phyloP scores from a whole-genome alignment of 169 alveolate species.

The Cryptosporidium canis region DNA sequence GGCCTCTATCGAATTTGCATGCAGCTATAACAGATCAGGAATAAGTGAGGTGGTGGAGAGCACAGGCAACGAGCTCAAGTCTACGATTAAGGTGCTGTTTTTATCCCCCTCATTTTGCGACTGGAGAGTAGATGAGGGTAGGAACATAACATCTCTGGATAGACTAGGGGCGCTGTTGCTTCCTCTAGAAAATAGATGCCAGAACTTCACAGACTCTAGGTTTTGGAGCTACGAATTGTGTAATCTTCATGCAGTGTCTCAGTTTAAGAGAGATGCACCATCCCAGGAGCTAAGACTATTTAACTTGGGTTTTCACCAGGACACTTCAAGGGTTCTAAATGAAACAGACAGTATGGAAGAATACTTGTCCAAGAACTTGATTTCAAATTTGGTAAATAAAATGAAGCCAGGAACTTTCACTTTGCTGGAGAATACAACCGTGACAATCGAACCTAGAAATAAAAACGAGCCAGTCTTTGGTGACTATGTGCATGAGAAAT shows the following conservation, averaged over 20 bases:
- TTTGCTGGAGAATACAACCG: neutral
- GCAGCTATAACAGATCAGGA: constrained; percentile 20
- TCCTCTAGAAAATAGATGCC: constrained; percentile 44
- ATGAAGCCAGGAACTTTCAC: neutral
- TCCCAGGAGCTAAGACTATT: neutral
- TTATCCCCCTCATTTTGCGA: constrained; percentile 55
- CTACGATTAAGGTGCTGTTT: neutral
- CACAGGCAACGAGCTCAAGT: neutral
- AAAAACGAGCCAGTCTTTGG: neutral
- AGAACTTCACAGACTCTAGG: constrained; percentile 42
- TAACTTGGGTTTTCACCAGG: constrained; percentile 13
- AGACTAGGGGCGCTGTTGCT: neutral
- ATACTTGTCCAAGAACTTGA: neutral
- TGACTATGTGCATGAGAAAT: neutral
- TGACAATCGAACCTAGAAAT: constrained; percentile 31
- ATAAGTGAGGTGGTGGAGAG: neutral
- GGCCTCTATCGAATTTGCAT: constrained; percentile 21
- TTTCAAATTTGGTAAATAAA: constrained; percentile 26
- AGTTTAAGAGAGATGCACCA: constrained; percentile 5
- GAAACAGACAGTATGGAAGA: neutral
- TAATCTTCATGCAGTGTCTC: constrained; percentile 37
- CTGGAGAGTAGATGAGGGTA: constrained; percentile 46
- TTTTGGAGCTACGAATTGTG: constrained; percentile 53
- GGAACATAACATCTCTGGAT: constrained; percentile 11
- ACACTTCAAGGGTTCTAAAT: neutral